Evolutionary conservation across 345 rosid genomes (phyloP), one percentile per base, ranked within the genome.

Genomic region (Citrus trifoliata): DNA sequence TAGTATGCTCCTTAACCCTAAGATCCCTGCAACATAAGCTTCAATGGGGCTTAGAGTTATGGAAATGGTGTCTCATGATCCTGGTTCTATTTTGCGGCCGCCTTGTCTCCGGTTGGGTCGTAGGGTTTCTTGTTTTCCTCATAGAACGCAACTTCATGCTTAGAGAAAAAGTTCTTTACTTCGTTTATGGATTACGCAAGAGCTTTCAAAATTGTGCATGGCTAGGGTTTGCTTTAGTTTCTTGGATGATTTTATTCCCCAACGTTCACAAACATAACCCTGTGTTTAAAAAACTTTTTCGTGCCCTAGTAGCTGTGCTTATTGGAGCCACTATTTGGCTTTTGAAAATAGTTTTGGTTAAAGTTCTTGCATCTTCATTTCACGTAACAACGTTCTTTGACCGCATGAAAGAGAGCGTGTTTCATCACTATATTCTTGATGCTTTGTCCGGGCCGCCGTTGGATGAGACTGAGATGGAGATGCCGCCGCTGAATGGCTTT

Each of bases 321-420:
- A 27, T 85, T 0, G 92, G 87, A 3, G 90, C 93, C 2, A 88
- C 90, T 0, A 80, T 90, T 7, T 90, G 93, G 93, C 73, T 90
- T 12, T 28, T 90, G 10, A 90, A 90, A 76, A 88, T 87, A 13
- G 84, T 90, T 4, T 71, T 85, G 1, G 88, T 90, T 10, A 89
- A 89, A 71, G 86, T 88, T 27, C 82, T 88, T 6, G 90, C 91
- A 1, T 87, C 93, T 0, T 84, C 90, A 18, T 90, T 88, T 71
- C 93, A 90, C 51, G 91, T 90, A 1, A 55, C 90, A 1, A 77
- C 90, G 22, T 90, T 82, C 86, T 90, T 90, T 61, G 93, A 90
- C 76, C 82, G 93, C n/a, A 88, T 90, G 88, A 79, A 90, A 71
- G 91, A 88, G 82, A 84, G 89, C 53, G 89, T 90, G 22, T 88